Evolutionary conservation across 129 eudicot genomes (phyloP), one percentile per base, ranked within the genome.

Genomic region (Chrysanthemum seticuspe): DNA sequence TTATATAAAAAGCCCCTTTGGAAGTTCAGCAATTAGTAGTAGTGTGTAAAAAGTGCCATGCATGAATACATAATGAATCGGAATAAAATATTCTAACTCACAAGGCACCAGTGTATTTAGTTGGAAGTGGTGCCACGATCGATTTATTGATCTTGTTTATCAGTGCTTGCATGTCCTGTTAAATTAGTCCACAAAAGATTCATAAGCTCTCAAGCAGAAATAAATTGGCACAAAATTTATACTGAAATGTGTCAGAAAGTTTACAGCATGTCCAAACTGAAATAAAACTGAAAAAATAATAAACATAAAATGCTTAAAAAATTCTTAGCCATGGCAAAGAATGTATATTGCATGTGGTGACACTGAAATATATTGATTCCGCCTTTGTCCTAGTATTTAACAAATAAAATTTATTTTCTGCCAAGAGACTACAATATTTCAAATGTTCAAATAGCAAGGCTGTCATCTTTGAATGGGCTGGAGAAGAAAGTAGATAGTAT

Each of bases 101-200:
- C 99, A 87, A 88, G 72, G 91, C 85, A 71, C 87, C 93, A 66
- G 91, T 84, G 76, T 90, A 94, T 72, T 81, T 88, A 70, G 89
- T 76, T 12, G 99, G 97, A 45, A 94, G 96, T 19, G 99, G 99
- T 66, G 96, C 97, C 59, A 94, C 94, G 55, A 87, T 88, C n/a
- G 97, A 90, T 88, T 88, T 90, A 79, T 86, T 87, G 68, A 94
- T 94, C 77, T 88, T 94, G 82, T 85, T 94, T 87, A 94, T 90
- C 77, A 94, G 85, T 74, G 96, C 99, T 79, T 90, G 97, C 91
- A 94, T 94, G 78, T 94, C 99, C 99, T 94, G 90, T 72, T 53
- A 31, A 63, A 78, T 53, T 61, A 67, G 48, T 34, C 49, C 73
- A 45, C 4, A 69, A 74, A 59, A 52, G 68, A 27, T 70, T 15